Conservation (phyloP, 2,329 filamentous ascomycete species). For the Cladophialophora yegresii region DNA sequence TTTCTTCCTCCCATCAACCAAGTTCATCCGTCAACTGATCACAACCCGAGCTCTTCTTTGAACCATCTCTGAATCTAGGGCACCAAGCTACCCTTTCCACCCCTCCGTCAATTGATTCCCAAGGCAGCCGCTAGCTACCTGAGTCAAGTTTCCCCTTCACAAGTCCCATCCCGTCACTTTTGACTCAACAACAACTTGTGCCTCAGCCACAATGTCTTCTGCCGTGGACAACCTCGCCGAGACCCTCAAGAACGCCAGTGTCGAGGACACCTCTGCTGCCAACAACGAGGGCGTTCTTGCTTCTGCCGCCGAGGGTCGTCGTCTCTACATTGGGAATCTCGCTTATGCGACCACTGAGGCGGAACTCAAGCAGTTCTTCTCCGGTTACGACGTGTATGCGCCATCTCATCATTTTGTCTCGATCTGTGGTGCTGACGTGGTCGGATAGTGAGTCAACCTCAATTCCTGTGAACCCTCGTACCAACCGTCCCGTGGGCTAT, state of each 20-base stretch:
- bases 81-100: constrained; percentile 81
- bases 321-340: constrained; percentile 99
- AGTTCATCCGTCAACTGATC: constrained; percentile 35
- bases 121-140: constrained; percentile 58
- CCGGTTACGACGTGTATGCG: constrained; percentile 97
- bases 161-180: constrained; percentile 39
- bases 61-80: constrained; percentile 65
- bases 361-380: constrained; percentile 99
- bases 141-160: constrained; percentile 60
- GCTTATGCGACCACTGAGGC: constrained; percentile 99
- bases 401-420: constrained; percentile 33
- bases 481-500: constrained; percentile 96
- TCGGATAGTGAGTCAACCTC: constrained; percentile 85
- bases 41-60: constrained; percentile 35
- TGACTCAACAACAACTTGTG: constrained; percentile 41
- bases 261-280: constrained; percentile 64
- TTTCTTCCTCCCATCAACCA: constrained; percentile 32
- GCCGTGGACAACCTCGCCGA: constrained; percentile 69
- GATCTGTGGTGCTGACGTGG: constrained; percentile 9
- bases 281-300: constrained; percentile 90
- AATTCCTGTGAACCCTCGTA: constrained; percentile 99
- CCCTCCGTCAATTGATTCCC: constrained; percentile 59
- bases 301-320: constrained; percentile 95
- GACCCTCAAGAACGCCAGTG: constrained; percentile 66
- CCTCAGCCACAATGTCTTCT: constrained; percentile 73